Conservation (phyloP, 192 early-diverging fungal genomes). For the Coemansia sp. region DNA sequence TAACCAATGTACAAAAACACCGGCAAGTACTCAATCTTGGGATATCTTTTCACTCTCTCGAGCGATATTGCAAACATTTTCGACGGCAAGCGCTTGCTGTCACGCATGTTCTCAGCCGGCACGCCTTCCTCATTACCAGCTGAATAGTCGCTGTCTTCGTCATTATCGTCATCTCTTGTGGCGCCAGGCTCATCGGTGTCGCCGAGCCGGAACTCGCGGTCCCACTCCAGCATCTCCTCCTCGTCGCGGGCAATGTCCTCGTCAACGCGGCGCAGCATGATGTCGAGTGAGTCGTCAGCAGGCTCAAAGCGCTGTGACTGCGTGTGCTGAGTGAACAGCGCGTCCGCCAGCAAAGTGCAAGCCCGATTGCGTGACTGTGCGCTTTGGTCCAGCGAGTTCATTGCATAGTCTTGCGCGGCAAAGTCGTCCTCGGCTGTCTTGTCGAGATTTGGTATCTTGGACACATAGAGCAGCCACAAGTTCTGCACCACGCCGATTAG, state of each 20-base stretch:
- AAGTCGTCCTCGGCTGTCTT: neutral
- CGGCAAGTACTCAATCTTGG: conserved; percentile 38
- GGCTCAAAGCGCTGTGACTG: conserved; percentile 2
- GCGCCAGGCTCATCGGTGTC: neutral
- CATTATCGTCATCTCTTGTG: neutral
- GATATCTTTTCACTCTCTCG: conserved; percentile 15
- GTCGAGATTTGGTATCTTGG: conserved; percentile 18
- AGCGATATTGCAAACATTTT: neutral
- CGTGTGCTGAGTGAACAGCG: conserved; percentile 17
- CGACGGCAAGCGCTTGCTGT: neutral
- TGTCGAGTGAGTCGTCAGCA: conserved; percentile 33
- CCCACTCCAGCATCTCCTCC: conserved; percentile 29
- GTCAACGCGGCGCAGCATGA: conserved; percentile 30
- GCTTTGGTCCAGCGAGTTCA: neutral
- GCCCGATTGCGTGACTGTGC: neutral
- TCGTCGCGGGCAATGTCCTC: conserved; percentile 44
- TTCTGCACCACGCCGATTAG: conserved; percentile 17
- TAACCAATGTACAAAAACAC: conserved; percentile 26
- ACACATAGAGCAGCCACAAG: conserved; percentile 43
- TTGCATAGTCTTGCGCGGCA: neutral
- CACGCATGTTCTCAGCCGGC: neutral
- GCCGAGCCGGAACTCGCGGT: neutral
- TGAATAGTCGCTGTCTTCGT: neutral
- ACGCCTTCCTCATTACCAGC: neutral
- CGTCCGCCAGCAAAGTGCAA: neutral